Evolutionary conservation across 331 rosid species (phyloP).

Genomic region (Arachis monticola): DNA sequence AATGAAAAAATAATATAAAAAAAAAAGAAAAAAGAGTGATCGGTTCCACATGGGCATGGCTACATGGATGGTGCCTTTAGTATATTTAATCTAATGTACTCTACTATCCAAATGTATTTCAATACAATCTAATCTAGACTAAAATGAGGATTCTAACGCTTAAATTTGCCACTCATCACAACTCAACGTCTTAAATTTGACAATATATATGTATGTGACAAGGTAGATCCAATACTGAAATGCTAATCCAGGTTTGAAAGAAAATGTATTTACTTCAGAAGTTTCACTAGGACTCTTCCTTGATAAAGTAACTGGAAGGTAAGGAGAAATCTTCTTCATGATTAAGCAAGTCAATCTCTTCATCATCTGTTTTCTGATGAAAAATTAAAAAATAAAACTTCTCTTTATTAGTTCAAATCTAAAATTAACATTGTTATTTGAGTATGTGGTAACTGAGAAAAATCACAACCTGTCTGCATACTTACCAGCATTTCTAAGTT

Average conservation of each 20-base stretch:
- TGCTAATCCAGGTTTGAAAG: slow-evolving; percentile 13
- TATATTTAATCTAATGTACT: not conserved
- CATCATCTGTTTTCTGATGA: slow-evolving; percentile 89
- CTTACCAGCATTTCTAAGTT: slow-evolving; percentile 93
- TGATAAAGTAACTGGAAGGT: slow-evolving; percentile 77
- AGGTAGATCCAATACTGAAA: slow-evolving; percentile 11
- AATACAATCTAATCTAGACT: slow-evolving; percentile 7
- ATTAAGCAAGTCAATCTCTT: slow-evolving; percentile 72
- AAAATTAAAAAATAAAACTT: slow-evolving; percentile 24
- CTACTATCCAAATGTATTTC: not conserved
- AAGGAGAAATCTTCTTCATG: slow-evolving; percentile 86
- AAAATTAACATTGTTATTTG: slow-evolving; percentile 16
- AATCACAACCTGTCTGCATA: not conserved
- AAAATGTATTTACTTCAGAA: slow-evolving; percentile 44
- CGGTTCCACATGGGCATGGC: too few species aligned
- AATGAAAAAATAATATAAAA: not conserved
- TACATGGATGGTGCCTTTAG: not conserved
- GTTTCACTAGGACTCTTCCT: slow-evolving; percentile 64
- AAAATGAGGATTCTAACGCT: not conserved
- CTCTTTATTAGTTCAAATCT: slow-evolving; percentile 30
- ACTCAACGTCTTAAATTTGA: not conserved
- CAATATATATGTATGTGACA: not conserved
- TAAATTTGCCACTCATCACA: not conserved
- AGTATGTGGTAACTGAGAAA: not conserved
- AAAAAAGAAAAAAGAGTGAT: not conserved